Evolutionary conservation across 2,329 filamentous ascomycete genomes (phyloP).

Genomic region (Arachnomyces sp.): DNA sequence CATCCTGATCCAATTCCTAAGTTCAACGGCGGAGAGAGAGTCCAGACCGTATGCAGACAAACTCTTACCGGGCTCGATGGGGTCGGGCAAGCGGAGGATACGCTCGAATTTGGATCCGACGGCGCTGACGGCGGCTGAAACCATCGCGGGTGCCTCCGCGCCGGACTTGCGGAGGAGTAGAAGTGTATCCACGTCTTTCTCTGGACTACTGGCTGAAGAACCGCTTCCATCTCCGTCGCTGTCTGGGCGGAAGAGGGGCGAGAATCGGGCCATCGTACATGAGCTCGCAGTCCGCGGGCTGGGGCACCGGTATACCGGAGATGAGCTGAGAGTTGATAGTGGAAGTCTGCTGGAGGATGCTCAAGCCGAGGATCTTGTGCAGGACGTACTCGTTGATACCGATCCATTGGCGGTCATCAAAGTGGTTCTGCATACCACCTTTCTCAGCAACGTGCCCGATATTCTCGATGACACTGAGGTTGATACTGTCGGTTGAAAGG

Average conservation of each 20-base stretch:
- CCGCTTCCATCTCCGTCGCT: background rate
- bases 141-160: background rate
- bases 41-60: slow-evolving; percentile 20
- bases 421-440: too few species aligned
- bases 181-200: slow-evolving; percentile 4
- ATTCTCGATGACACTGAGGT: too few species aligned
- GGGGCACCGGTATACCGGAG: slow-evolving; percentile 19
- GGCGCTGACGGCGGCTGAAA: too few species aligned
- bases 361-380: slow-evolving; percentile 20
- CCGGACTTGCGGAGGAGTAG: slow-evolving; percentile 2
- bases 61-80: slow-evolving; percentile 14
- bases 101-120: too few species aligned
- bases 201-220: too few species aligned
- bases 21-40: slow-evolving; percentile 19
- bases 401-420: too few species aligned
- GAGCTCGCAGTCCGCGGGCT: slow-evolving; percentile 17
- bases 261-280: slow-evolving; percentile 20
- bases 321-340: slow-evolving; percentile 19
- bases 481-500: slow-evolving; percentile 12
- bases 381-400: slow-evolving; percentile 23
- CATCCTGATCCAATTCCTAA: slow-evolving; percentile 18
- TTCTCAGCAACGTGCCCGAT: slow-evolving; percentile 15
- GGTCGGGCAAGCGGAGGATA: background rate
- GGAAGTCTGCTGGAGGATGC: slow-evolving; percentile 17
- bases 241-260: slow-evolving; percentile 2